Evolutionary conservation across 768 basidiomycete genomes (phyloP).

Genomic region (Rickenella mellea): DNA sequence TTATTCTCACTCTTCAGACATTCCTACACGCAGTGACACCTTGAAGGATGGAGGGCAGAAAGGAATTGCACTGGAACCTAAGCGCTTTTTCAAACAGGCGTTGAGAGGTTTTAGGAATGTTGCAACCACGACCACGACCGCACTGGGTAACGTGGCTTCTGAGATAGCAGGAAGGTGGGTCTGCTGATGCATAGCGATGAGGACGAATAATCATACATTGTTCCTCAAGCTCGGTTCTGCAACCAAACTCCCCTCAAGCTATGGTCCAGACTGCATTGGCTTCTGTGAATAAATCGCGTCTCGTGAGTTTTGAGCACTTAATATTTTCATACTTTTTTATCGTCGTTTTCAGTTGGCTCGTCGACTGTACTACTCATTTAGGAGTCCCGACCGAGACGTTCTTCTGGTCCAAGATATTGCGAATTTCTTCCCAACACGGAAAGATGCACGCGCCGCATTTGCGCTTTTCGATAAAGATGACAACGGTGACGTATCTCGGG

Average conservation of each 20-base stretch:
- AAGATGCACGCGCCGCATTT: slow-evolving; percentile 62
- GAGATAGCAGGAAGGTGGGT: slow-evolving; percentile 45
- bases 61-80: slow-evolving; percentile 40
- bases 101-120: slow-evolving; percentile 60
- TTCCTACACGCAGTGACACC: slow-evolving; percentile 58
- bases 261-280: slow-evolving; percentile 73
- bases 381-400: slow-evolving; percentile 45
- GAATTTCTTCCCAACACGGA: slow-evolving; percentile 55
- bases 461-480: slow-evolving; percentile 58
- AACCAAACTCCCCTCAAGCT: slow-evolving; percentile 79
- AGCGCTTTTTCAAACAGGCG: slow-evolving; percentile 57
- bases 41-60: slow-evolving; percentile 26
- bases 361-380: slow-evolving; percentile 80
- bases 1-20: slow-evolving; percentile 71
- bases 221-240: slow-evolving; percentile 54
- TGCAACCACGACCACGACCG: slow-evolving; percentile 77
- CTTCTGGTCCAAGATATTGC: slow-evolving; percentile 62
- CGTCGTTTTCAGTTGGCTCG: slow-evolving; percentile 53
- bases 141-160: slow-evolving; percentile 50
- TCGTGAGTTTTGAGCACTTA: slow-evolving; percentile 27
- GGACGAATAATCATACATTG: slow-evolving; percentile 1
- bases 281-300: slow-evolving; percentile 70
- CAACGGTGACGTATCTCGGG: slow-evolving; percentile 64
- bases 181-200: not conserved
- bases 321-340: slow-evolving; percentile 2